A percentile compares a stretch with the other conserved stretches of the same genome.
Conservation (phyloP, 2,329 filamentous ascomycete species). For the Colletotrichum ledebouriae region DNA sequence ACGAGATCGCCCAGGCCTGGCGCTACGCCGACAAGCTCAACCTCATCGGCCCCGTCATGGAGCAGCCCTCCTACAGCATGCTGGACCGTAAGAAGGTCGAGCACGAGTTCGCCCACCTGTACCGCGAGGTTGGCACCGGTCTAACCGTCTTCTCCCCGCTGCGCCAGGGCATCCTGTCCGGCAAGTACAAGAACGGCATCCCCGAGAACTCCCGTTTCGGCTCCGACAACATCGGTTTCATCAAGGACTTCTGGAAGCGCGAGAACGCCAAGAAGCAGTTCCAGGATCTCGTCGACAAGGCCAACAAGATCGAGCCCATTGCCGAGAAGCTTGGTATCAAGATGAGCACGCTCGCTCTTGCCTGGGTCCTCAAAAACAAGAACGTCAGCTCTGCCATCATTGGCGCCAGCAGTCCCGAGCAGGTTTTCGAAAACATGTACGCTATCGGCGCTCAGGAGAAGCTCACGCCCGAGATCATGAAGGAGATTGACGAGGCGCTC, state of each 20-base stretch:
- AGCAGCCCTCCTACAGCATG: slow-evolving; percentile 78
- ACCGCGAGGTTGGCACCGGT: slow-evolving; percentile 70
- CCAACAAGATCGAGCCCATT: slow-evolving; percentile 71
- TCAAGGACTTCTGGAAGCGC: slow-evolving; percentile 65
- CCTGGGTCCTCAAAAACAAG: slow-evolving; percentile 73
- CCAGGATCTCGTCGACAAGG: slow-evolving; percentile 69
- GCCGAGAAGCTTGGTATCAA: slow-evolving; percentile 74
- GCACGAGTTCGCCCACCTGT: slow-evolving; percentile 71
- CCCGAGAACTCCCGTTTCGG: slow-evolving; percentile 71
- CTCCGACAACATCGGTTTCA: slow-evolving; percentile 67
- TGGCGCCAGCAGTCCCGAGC: slow-evolving; percentile 68
- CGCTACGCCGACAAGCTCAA: slow-evolving; percentile 71
- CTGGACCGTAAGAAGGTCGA: slow-evolving; percentile 73
- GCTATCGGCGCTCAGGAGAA: slow-evolving; percentile 66
- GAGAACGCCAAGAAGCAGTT: slow-evolving; percentile 64
- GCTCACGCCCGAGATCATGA: slow-evolving; percentile 70
- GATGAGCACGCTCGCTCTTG: slow-evolving; percentile 68
- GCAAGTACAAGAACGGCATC: slow-evolving; percentile 76
- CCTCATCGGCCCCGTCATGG: slow-evolving; percentile 74
- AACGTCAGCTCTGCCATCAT: slow-evolving; percentile 73
- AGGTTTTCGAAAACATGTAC: slow-evolving; percentile 71
- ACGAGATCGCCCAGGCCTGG: slow-evolving; percentile 75
- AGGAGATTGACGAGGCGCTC: slow-evolving; percentile 70
- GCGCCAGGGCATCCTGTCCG: slow-evolving; percentile 69
- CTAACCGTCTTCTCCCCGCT: slow-evolving; percentile 75